Conservation (phyloP, 257 asterid species). For the Handroanthus guayacan region DNA sequence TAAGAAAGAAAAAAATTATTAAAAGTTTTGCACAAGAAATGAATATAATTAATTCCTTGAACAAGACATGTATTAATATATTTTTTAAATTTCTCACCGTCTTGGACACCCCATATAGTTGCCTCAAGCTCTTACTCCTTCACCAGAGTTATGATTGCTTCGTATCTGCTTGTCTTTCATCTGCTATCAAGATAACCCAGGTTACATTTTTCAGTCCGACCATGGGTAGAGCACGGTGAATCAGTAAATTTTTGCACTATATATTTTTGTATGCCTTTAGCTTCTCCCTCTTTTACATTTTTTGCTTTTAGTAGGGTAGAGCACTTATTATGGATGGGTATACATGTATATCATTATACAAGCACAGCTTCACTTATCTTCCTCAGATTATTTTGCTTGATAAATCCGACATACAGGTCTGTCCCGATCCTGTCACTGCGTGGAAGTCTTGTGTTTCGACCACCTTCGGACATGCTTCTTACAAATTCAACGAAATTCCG, state of each 20-base stretch:
- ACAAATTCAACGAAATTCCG: constrained; percentile 74
- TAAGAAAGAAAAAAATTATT: neutral
- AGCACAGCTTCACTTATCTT: constrained; percentile 59
- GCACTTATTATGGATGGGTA: constrained; percentile 27
- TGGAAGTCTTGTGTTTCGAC: constrained; percentile 58
- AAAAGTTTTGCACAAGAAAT: constrained; percentile 35
- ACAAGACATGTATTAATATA: constrained; percentile 27
- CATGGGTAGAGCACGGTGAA: constrained; percentile 32
- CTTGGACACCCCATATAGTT: constrained; percentile 31
- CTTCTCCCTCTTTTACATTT: constrained; percentile 25
- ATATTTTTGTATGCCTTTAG: constrained; percentile 22
- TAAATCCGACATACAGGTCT: constrained; percentile 71
- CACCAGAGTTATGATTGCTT: constrained; percentile 22
- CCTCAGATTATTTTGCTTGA: constrained; percentile 43
- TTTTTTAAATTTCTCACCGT: constrained; percentile 19
- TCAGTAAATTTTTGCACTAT: constrained; percentile 23
- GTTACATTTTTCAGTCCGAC: constrained; percentile 22
- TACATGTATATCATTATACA: constrained; percentile 47
- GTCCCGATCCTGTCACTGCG: constrained; percentile 69
- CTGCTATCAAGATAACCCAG: constrained; percentile 23
- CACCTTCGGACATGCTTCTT: constrained; percentile 77
- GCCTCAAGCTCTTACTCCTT: constrained; percentile 28
- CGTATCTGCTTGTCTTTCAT: constrained; percentile 3
- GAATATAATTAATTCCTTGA: constrained; percentile 24
- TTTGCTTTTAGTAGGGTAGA: constrained; percentile 5